Evolutionary conservation across 495 filamentous ascomycete species (phyloP).

Genomic region (Polyplosphaeria fusca): DNA sequence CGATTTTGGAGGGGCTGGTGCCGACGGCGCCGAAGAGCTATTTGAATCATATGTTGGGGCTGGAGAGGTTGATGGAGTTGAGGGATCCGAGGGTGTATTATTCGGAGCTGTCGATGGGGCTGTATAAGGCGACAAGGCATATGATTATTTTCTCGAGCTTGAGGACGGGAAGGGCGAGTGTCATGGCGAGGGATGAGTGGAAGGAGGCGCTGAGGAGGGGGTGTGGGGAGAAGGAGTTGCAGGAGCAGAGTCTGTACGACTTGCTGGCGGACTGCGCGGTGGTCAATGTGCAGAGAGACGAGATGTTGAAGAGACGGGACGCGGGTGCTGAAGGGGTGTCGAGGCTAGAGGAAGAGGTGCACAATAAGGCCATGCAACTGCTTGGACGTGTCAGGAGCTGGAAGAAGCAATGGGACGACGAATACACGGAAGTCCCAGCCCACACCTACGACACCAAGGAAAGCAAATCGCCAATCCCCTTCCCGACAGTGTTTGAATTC

Average conservation of each 20-base stretch:
- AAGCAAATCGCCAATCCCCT: not conserved
- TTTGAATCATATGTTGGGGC: conserved; percentile 10
- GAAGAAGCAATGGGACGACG: not conserved
- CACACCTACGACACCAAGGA: not conserved
- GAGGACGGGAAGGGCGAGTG: not conserved
- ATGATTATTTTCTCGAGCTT: conserved; percentile 4
- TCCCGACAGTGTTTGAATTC: not conserved
- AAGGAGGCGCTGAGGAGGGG: conserved; percentile 1
- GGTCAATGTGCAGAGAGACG: not conserved
- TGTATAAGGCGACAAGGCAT: conserved; percentile 1
- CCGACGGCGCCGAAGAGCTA: conserved; percentile 8
- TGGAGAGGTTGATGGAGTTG: conserved; percentile 7
- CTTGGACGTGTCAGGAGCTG: not conserved
- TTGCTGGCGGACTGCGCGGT: conserved; percentile 15
- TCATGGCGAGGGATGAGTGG: conserved; percentile 9
- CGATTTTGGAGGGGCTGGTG: conserved; percentile 8
- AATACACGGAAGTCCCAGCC: not conserved
- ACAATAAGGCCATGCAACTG: not conserved
- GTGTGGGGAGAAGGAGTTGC: not conserved
- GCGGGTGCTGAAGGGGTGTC: not conserved
- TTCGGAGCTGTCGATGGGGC: not conserved
- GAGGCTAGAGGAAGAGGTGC: too few relatives aligned
- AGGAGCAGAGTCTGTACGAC: conserved; percentile 8
- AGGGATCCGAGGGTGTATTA: not conserved
- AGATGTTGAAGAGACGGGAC: not conserved